Conservation (phyloP, 805 yeast species). For the Scheffersomyces ergatensis region DNA sequence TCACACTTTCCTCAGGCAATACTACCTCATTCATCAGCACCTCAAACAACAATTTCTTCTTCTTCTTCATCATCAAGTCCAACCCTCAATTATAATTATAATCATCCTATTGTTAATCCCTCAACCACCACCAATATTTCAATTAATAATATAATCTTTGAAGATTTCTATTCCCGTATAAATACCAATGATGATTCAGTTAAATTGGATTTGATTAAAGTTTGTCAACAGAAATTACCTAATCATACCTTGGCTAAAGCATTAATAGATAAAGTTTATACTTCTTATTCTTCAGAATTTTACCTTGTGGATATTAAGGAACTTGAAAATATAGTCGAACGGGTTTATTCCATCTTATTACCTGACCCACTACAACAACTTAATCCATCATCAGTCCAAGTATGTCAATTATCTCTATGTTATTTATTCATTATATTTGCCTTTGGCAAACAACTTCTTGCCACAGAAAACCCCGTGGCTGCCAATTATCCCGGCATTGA, state of each 20-base stretch:
- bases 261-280: slow-evolving; percentile 22
- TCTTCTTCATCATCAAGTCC: too few relatives aligned
- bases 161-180: background rate
- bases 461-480: slow-evolving; percentile 3
- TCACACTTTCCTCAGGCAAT: too few relatives aligned
- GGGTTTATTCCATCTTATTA: background rate
- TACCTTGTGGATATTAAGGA: slow-evolving; percentile 27
- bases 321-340: slow-evolving; percentile 4
- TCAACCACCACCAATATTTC: background rate
- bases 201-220: slow-evolving; percentile 18
- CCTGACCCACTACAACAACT: background rate
- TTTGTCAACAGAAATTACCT: slow-evolving; percentile 22
- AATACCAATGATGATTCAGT: slow-evolving; percentile 17
- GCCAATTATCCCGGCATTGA: slow-evolving; percentile 29
- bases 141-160: background rate
- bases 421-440: slow-evolving; percentile 34
- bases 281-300: slow-evolving; percentile 33
- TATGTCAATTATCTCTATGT: slow-evolving; percentile 14
- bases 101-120: too few relatives aligned
- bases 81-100: too few relatives aligned
- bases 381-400: background rate
- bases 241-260: slow-evolving; percentile 17
- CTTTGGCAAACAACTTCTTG: slow-evolving; percentile 34
- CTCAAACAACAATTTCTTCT: too few relatives aligned
- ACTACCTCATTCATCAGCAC: too few relatives aligned